Base-by-base conservation (phyloP, 2,329 filamentous ascomycete species). In the Penicillium sp. region DNA sequence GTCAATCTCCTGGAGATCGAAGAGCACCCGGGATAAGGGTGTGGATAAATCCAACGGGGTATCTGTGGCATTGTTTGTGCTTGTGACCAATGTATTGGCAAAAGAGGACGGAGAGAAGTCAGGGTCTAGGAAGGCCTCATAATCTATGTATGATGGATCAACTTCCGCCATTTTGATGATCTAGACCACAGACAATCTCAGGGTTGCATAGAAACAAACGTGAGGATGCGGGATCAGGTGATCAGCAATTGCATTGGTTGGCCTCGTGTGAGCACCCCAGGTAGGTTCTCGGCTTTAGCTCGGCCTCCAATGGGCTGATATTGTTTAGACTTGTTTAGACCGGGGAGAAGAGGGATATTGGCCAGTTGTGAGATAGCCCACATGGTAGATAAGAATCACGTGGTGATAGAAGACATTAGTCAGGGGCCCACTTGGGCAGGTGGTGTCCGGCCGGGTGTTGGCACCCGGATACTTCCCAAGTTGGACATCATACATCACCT, bases 1-100 rank as follows among this genome's bases (percentile, higher is more conserved):
- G 75, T 97, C 93, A 61, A 99, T 88, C 75, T 97, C 94, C 71
- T 97, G 94, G 3, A 94, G 88, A 74, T 99, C 94, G 75, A 99
- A 99, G 6, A 97, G 85, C 5, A 97, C 92, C 50, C 91, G 86
- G 5, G 92, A 96, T 45, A 99, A 83, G 3, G 94, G 93, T 14
- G 94, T 97, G 5, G 92, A 93, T 53, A 99, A 88, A 73, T 99
- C 94, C 65, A 97, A 84, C 6, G 91, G 89, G 1, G 88, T 88
- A 75, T 97, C 94, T 62, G 88, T 90, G 54, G 91, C 82, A 76
- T 97, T 96, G 79, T 97, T 97, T 51, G 93, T 97, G 38, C 87
- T 83, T 53, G 92, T 85, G 45, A 97, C 89, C 55, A 99, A 86
- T 24, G 85, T 84, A 73, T 97, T 97, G 65, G 94, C 93, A 69